Percentiles rank a stretch among this genome's conserved stretches.
Conservation (phyloP, 1,139 yeast species). For the Yamadazyma atmosphaerica region DNA sequence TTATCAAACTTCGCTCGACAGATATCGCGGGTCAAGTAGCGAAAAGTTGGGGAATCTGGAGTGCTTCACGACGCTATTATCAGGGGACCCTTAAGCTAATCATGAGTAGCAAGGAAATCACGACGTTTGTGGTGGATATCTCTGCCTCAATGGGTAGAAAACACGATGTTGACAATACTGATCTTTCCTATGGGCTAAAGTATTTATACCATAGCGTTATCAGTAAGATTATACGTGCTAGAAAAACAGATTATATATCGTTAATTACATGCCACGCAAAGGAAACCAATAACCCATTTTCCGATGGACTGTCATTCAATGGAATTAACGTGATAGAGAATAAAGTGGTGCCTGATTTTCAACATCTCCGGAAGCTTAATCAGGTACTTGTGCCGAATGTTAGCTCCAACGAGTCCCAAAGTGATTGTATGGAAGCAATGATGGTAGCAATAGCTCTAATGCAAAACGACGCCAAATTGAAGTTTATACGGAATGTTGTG, state of each 20-base stretch:
- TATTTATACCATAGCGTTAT: constrained; percentile 45
- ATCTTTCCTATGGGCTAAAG: constrained; percentile 38
- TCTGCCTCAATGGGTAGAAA: constrained; percentile 40
- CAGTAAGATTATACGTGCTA: constrained; percentile 45
- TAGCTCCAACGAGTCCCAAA: constrained; percentile 10
- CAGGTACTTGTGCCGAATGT: constrained; percentile 11
- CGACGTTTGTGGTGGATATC: constrained; percentile 56
- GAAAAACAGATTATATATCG: constrained; percentile 59
- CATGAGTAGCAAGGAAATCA: constrained; percentile 46
- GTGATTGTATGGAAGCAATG: constrained; percentile 29
- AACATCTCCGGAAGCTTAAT: constrained; percentile 17
- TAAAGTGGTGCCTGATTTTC: constrained; percentile 25
- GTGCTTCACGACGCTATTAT: too few relatives aligned
- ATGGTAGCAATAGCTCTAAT: constrained; percentile 31
- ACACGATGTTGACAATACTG: background rate
- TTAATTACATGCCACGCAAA: constrained; percentile 42
- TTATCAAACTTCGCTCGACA: too few relatives aligned
- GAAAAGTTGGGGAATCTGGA: background rate
- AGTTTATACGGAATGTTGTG: constrained; percentile 40
- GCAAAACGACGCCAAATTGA: constrained; percentile 27
- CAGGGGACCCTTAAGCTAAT: too few relatives aligned
- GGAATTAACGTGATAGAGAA: constrained; percentile 29
- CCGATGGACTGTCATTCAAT: constrained; percentile 20
- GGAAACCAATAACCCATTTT: constrained; percentile 23
- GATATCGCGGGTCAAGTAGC: too few relatives aligned